Evolutionary conservation across 2,329 filamentous ascomycete genomes (phyloP).

Genomic region (Nothopassalora personata): DNA sequence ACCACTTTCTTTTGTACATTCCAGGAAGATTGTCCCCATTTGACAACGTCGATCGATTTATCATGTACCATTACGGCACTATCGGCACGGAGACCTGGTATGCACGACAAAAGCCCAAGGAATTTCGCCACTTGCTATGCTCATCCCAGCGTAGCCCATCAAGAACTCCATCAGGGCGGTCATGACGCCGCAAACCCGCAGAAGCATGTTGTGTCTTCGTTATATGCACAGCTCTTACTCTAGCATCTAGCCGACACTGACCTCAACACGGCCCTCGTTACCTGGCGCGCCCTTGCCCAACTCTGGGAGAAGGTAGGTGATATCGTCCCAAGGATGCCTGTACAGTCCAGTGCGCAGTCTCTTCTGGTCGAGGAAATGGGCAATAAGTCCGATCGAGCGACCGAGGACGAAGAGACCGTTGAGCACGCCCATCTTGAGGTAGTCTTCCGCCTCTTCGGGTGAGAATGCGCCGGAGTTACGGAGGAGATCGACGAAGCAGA

Average conservation of each 20-base stretch:
- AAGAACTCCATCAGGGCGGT: not conserved
- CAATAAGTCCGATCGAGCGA: conserved; percentile 96
- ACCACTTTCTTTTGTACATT: not conserved
- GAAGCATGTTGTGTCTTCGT: not conserved
- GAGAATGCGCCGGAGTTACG: conserved; percentile 98
- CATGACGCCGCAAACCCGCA: not conserved
- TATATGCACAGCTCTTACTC: not conserved
- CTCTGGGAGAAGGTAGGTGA: conserved; percentile 87
- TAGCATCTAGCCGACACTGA: conserved; percentile 51
- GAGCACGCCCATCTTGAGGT: conserved; percentile 97
- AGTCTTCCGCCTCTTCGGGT: conserved; percentile 93
- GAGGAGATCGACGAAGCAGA: conserved; percentile 97
- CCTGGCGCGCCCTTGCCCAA: conserved; percentile 66
- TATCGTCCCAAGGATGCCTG: conserved; percentile 97
- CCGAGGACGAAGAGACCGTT: conserved; percentile 99
- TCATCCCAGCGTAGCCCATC: not conserved
- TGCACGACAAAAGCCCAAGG: not conserved
- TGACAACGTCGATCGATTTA: not conserved
- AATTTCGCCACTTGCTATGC: not conserved
- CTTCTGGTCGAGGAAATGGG: conserved; percentile 99
- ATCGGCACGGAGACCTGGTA: not conserved
- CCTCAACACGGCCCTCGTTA: conserved; percentile 82
- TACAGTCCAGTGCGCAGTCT: conserved; percentile 95
- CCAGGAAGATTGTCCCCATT: not conserved
- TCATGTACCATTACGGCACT: not conserved